These are phyloP conservation scores for Tulasnella sp. DNA, from an alignment of 768 basidiomycete species.

Conservation along the genomic window DNA sequence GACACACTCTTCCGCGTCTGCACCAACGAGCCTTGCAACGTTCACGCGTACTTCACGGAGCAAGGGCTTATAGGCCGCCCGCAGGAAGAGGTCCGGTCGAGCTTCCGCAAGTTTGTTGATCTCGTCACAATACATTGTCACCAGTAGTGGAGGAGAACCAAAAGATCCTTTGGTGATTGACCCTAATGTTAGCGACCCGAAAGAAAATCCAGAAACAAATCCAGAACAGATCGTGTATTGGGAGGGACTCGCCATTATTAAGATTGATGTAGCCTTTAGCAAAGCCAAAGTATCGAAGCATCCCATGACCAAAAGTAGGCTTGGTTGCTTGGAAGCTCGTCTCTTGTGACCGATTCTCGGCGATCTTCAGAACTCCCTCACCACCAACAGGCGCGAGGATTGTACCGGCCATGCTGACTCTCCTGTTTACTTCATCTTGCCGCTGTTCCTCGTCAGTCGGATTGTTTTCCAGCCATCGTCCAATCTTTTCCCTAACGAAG, in stretches of 20 bases:
- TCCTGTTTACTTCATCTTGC: constrained; percentile 39
- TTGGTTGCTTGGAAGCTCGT: too few relatives aligned
- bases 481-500: constrained; percentile 63
- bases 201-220: background rate
- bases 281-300: constrained; percentile 28
- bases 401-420: constrained; percentile 32
- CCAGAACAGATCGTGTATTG: too few relatives aligned
- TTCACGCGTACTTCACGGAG: constrained; percentile 23
- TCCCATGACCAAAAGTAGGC: constrained; percentile 26
- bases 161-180: constrained; percentile 22
- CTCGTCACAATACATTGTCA: constrained; percentile 23
- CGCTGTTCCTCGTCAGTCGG: constrained; percentile 31
- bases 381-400: constrained; percentile 21
- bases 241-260: constrained; percentile 27
- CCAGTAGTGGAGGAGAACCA: constrained; percentile 27
- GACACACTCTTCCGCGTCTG: constrained; percentile 26
- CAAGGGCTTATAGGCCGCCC: constrained; percentile 22
- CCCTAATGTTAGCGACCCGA: background rate
- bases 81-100: constrained; percentile 28
- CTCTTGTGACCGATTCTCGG: background rate
- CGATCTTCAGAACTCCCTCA: background rate
- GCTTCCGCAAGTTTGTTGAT: constrained; percentile 25
- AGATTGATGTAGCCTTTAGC: constrained; percentile 27
- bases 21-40: constrained; percentile 26
- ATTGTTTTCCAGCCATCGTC: constrained; percentile 49